Conservation (phyloP, 2,329 filamentous ascomycete species). For the Aspergillus sergii region DNA sequence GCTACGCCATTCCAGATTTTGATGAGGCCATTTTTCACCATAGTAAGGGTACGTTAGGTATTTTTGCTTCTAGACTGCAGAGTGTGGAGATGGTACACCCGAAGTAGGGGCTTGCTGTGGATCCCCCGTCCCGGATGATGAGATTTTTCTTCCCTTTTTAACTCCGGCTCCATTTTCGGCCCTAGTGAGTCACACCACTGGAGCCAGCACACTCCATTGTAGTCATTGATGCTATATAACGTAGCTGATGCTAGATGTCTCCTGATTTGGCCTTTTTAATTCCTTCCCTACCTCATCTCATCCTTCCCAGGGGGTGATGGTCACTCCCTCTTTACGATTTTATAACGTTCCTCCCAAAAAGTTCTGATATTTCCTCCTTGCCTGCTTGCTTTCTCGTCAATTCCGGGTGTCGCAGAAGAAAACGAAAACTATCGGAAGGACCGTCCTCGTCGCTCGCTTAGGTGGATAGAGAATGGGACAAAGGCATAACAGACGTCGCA, state of each 20-base stretch:
- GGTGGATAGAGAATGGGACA: slow-evolving; percentile 44
- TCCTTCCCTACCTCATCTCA: slow-evolving; percentile 35
- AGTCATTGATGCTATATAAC: slow-evolving; percentile 13
- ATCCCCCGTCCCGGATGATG: slow-evolving; percentile 13
- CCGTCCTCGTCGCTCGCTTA: slow-evolving; percentile 6
- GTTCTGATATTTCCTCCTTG: slow-evolving; percentile 8
- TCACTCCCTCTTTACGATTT: slow-evolving; percentile 33
- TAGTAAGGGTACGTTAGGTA: slow-evolving; percentile 11
- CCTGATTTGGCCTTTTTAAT: slow-evolving; percentile 10
- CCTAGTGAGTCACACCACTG: slow-evolving; percentile 30
- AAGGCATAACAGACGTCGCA: slow-evolving; percentile 50
- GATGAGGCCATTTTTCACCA: slow-evolving; percentile 25
- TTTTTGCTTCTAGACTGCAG: slow-evolving; percentile 16
- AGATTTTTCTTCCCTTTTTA: slow-evolving; percentile 15
- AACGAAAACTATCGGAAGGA: slow-evolving; percentile 8
- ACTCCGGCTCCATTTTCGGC: slow-evolving; percentile 20
- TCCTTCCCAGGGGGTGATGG: slow-evolving; percentile 40
- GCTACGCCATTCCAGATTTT: slow-evolving; percentile 14
- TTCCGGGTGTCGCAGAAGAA: background rate
- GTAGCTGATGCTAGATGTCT: background rate
- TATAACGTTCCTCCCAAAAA: slow-evolving; percentile 19
- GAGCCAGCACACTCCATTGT: slow-evolving; percentile 17
- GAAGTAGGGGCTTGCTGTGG: slow-evolving; percentile 11
- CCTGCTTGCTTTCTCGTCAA: slow-evolving; percentile 8
- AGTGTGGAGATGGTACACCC: slow-evolving; percentile 13